Evolutionary conservation across 176 grass and related monocot genomes (phyloP), one percentile per base, ranked within the genome.

Genomic region (Pontederia paniculata): DNA sequence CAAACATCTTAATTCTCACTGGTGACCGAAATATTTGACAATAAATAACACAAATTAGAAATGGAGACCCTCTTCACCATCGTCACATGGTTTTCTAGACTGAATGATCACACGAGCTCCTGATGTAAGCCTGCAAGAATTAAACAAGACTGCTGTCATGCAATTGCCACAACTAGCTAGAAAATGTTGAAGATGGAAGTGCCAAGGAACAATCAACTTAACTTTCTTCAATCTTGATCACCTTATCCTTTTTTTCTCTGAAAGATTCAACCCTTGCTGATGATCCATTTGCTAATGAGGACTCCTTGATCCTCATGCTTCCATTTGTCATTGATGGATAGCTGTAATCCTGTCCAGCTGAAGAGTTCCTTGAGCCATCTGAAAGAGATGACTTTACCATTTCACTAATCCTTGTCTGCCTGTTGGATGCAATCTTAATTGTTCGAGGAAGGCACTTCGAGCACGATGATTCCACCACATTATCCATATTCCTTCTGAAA

Each of bases 161-260:
- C 28, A 2, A n/a, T 37, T 37, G 28, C 7, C 28, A 37, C 28
- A 37, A 37, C 56, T 52, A 41, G 74, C 21, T 50, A 62, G 16
- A 54, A 31, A 54, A 28, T 42, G 12, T 2, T 67, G 28, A 37
- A 75, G 0, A 10, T 22, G 65, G 4, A 13, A 15, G 16, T 5
- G 13, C 13, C 18, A 45, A 19, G 48, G 73, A 63, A 57, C 64
- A 65, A 21, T 43, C 12, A 70, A 86, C 82, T 89, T 60, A 89
- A 83, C 85, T 83, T 86, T 96, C 90, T 89, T 96, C 82, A 2
- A 89, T 89, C 71, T 78, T 86, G 79, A 86, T 86, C 60, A 86
- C 60, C 48, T 84, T 85, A 9, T 89, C 85, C 46, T 73, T 83
- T 54, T 89, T 74, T 55, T 84, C 70, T 11, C 77, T 80, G 70